These are phyloP conservation scores for Cyberlindnera japonica DNA, from an alignment of 805 yeast genomes.

Conservation along the genomic window DNA sequence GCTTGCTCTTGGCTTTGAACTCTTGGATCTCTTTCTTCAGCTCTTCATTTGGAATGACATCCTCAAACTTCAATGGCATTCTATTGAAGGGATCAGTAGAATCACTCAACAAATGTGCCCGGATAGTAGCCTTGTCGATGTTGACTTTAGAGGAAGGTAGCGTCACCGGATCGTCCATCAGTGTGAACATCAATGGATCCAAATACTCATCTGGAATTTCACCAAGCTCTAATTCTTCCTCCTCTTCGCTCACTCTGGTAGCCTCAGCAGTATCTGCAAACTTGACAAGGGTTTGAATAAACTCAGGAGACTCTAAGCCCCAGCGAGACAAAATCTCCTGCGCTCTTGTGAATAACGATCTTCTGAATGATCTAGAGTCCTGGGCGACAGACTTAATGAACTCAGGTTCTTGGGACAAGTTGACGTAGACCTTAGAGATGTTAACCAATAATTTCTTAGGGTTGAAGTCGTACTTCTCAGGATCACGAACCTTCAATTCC, in stretches of 20 bases:
- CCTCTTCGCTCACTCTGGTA: conserved; percentile 60
- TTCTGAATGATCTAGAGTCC: conserved; percentile 86
- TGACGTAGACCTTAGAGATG: conserved; percentile 71
- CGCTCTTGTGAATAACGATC: conserved; percentile 67
- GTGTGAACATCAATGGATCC: conserved; percentile 93
- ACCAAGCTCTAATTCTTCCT: conserved; percentile 83
- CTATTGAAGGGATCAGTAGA: conserved; percentile 97
- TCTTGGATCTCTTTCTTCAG: conserved; percentile 57
- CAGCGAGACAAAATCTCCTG: conserved; percentile 55
- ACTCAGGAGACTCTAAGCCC: conserved; percentile 47
- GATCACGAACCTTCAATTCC: conserved; percentile 78
- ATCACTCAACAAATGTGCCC: conserved; percentile 90
- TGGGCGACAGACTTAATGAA: conserved; percentile 80
- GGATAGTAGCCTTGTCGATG: conserved; percentile 88
- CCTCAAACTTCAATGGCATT: conserved; percentile 83
- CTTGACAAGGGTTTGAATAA: conserved; percentile 40
- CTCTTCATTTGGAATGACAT: conserved; percentile 75
- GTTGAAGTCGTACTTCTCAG: conserved; percentile 77
- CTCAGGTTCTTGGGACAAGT: conserved; percentile 58
- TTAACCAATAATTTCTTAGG: conserved; percentile 69
- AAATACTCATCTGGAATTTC: conserved; percentile 95
- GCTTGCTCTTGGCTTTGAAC: conserved; percentile 29
- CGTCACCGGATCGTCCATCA: conserved; percentile 96
- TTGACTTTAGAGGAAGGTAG: conserved; percentile 82
- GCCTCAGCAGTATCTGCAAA: conserved; percentile 68